Evolutionary conservation across 1,284 basidiomycete species (phyloP), one percentile per base, ranked within the genome.

Genomic region (Ceratobasidium sp.): DNA sequence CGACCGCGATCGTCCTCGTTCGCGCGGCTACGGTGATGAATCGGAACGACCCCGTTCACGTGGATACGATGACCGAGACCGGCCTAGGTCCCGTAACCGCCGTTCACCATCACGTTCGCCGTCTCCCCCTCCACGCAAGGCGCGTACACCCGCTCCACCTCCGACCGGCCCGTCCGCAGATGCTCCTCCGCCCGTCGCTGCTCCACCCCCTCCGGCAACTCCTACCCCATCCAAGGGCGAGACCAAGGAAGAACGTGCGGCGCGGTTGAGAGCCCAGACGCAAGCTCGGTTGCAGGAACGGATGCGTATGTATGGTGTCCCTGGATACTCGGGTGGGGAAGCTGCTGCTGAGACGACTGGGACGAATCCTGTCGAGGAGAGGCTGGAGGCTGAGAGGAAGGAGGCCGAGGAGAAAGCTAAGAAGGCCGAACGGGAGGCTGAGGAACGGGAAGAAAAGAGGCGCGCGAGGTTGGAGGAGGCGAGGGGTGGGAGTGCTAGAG

Each of bases 241-340:
- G 94, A 93, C 95, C 0, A 87, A 93, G 0, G 96, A 94, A 81
- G 95, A 99, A 83, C 92, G 95, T 12, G 88, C 91, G 76, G 95
- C 94, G 0, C 96, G 89, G 83, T 91, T 95, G 81, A 91, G 91
- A 23, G 92, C 92, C 2, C 92, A 98, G 84, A 97, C 96, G 0
- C 92, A 95, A 83, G 90, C 92, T 26, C 91, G 94, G 61, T 91
- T 98, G 51, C 91, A 96, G 82, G 96, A 94, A 60, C 93, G 97
- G 44, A 96, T 95, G 89, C 91, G 92, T 56, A 94, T 94, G 10
- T 89, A 99, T 2, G 97, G 98, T 18, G 88, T 93, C 42, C 89
- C 94, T 51, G 63, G 80, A 13, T 66, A 71, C 1, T 87, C 90
- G 0, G 85, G 89, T 5, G 86, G 92, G 2, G 81, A 88, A 3